Base-by-base conservation (phyloP, 768 basidiomycete species). In the Collybiopsis confluens region DNA sequence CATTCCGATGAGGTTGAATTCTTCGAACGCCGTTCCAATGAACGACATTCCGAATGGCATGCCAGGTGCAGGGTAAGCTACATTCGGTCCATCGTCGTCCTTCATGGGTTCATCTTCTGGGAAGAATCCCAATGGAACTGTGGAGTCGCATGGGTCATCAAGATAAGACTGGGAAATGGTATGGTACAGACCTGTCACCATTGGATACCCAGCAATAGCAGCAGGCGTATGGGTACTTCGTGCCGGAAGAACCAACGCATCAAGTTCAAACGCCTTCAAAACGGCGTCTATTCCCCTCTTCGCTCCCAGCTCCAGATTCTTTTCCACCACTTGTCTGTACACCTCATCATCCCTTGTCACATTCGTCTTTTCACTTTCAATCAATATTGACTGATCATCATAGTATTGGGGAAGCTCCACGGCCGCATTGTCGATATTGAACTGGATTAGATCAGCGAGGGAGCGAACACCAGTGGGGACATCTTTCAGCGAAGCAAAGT, bases 121-220 rank as follows among this genome's bases (percentile, higher is more conserved):
- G 55, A 77, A 78, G 63, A 83, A 84, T 1, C 82, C 83, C 1
- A 86, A 72, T 1, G 85, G 84, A 8, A 86, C 84, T 73, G 40
- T 64, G 38, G 27, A 38, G 10, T 16, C 26, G 3, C 27, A 33
- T 11, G 8, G 24, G 36, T 2, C 52, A 2, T 5, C 23, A 27
- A 3, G 26, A 42, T 4, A 23, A 9, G 9, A 40, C 8, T n/a
- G 26, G 10, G 26, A 23, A 16, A 3, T 8, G 11, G 18, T 16
- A 11, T 53, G 43, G 40, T 5, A 58, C 70, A 59, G 41, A 80
- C 83, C 83, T 21, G 85, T 84, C 35, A 85, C 70, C 50, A 85
- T 81, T 1, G 85, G 85, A 58, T 85, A 86, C 7, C 83, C 85
- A 4, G 81, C 80, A 52, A 85, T 77, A 3, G 83, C 85, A 57